Evolutionary conservation across 2,329 filamentous ascomycete genomes (phyloP).

Genomic region (Paecilomyces niveus): DNA sequence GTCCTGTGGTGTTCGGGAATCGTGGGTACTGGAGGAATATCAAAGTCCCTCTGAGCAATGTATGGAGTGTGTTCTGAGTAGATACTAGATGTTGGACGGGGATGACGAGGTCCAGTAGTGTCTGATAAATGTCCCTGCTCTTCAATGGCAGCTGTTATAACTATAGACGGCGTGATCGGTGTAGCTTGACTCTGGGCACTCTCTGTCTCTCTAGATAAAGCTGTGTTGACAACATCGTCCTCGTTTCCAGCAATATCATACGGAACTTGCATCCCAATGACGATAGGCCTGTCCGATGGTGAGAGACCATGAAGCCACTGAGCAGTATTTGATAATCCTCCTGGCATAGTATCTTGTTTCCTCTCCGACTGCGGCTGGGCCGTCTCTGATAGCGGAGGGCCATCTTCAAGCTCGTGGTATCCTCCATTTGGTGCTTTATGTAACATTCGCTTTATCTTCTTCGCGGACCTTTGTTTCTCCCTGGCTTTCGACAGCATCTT

Average conservation of each 20-base stretch:
- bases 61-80: constrained; percentile 36
- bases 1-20: constrained; percentile 27
- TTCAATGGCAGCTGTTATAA: constrained; percentile 39
- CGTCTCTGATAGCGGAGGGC: constrained; percentile 1
- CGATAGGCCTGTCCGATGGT: constrained; percentile 38
- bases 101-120: constrained; percentile 15
- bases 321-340: constrained; percentile 8
- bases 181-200: constrained; percentile 23
- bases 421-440: constrained; percentile 14
- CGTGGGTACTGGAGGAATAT: constrained; percentile 34
- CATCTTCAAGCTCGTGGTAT: constrained; percentile 16
- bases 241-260: constrained; percentile 18
- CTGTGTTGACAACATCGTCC: constrained; percentile 8
- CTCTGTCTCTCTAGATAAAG: constrained; percentile 16
- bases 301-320: constrained; percentile 31
- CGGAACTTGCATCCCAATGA: constrained; percentile 40
- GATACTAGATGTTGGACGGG: constrained; percentile 34
- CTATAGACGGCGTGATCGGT: constrained; percentile 38
- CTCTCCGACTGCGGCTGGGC: constrained; percentile 3
- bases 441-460: constrained; percentile 14
- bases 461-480: constrained; percentile 22
- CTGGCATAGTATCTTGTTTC: constrained; percentile 9
- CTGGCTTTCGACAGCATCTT: constrained; percentile 26
- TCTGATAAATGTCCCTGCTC: constrained; percentile 28
- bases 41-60: constrained; percentile 14